phyloP scores from a whole-genome alignment of 352 stramenopile genomes.

The Pythium grandisporangium region DNA sequence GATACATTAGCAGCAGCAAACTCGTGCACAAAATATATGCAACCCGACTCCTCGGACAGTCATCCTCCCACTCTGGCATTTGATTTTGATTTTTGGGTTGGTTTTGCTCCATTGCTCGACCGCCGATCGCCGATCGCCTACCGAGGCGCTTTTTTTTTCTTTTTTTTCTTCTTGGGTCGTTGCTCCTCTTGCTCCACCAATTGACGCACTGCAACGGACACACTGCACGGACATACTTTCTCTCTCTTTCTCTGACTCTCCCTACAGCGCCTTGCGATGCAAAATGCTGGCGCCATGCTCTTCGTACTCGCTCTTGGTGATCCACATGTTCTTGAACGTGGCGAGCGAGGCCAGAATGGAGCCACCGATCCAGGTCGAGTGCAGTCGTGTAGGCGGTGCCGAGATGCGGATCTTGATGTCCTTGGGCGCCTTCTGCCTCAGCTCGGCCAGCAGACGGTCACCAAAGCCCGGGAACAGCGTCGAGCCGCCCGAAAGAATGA shows the following conservation, averaged over 20 bases:
- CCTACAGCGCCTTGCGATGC: conserved; percentile 92
- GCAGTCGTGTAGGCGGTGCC: conserved; percentile 91
- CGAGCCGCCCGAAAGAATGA: conserved; percentile 92
- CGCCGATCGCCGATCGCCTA: too few relatives aligned
- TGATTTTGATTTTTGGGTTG: too few relatives aligned
- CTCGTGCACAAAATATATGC: too few relatives aligned
- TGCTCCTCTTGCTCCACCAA: conserved; percentile 2
- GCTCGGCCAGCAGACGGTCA: conserved; percentile 91
- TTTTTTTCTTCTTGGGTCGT: conserved; percentile 1
- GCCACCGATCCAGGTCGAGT: conserved; percentile 96
- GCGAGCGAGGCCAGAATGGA: conserved; percentile 96
- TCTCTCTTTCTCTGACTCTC: too few relatives aligned
- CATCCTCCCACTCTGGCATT: too few relatives aligned
- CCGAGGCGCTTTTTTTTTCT: conserved; percentile 1
- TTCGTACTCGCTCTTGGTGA: conserved; percentile 98
- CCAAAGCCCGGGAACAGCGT: conserved; percentile 94
- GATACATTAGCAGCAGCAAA: too few relatives aligned
- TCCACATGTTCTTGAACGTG: conserved; percentile 99
- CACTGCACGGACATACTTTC: too few relatives aligned
- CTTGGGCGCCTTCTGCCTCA: conserved; percentile 85
- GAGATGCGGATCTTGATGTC: conserved; percentile 95
- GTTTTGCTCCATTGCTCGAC: too few relatives aligned
- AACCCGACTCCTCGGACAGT: too few relatives aligned
- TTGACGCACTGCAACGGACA: too few relatives aligned
- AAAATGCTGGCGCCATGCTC: conserved; percentile 96